phyloP scores from a whole-genome alignment of 2,329 filamentous ascomycete species.

The Xenoacremonium recifei region DNA sequence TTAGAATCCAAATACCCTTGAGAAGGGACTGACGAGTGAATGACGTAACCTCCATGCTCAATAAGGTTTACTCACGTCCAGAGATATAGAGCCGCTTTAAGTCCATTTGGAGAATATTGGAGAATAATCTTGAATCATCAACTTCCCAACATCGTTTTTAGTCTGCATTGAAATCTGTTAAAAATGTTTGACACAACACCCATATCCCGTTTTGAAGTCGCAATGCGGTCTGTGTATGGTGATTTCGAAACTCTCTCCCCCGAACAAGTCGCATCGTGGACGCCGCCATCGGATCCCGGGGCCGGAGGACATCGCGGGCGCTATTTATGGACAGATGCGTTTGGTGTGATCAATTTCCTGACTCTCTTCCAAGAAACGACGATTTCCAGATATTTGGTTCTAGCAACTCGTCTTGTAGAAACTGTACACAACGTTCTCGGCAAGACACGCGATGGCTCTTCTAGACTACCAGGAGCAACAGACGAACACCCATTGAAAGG shows the following conservation, averaged over 20 bases:
- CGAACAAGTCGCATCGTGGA: constrained; percentile 38
- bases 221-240: constrained; percentile 39
- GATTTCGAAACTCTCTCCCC: constrained; percentile 22
- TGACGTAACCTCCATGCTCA: too few species aligned
- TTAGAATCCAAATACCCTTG: too few species aligned
- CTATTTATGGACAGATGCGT: constrained; percentile 61
- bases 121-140: too few species aligned
- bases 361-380: constrained; percentile 46
- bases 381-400: constrained; percentile 40
- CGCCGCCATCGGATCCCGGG: constrained; percentile 40
- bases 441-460: constrained; percentile 45
- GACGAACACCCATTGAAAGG: constrained; percentile 50
- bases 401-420: constrained; percentile 47
- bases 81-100: too few species aligned
- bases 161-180: too few species aligned
- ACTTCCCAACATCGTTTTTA: too few species aligned
- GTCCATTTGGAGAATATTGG: too few species aligned
- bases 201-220: constrained; percentile 34
- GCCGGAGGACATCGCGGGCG: constrained; percentile 56
- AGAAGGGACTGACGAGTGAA: too few species aligned
- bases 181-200: too few species aligned
- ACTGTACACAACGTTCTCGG: constrained; percentile 54
- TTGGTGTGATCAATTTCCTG: constrained; percentile 58
- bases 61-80: too few species aligned
- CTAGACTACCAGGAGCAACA: constrained; percentile 49